Evolutionary conservation across 805 yeast species (phyloP).

Genomic region (Candida sanyiensis): DNA sequence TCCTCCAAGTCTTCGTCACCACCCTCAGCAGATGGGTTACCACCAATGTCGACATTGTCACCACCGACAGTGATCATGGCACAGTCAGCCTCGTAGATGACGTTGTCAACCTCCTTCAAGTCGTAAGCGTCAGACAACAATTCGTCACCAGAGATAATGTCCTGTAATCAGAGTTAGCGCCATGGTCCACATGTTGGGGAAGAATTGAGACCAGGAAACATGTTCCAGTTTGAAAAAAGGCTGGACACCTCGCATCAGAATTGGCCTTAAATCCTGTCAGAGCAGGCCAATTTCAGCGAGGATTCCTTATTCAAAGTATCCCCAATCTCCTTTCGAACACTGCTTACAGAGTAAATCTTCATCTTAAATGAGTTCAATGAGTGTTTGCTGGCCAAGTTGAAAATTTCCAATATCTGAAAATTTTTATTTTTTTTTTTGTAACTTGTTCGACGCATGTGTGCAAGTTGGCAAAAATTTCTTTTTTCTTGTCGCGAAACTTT

Average conservation of each 20-base stretch:
- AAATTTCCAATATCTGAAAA: too few relatives aligned
- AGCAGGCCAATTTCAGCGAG: not conserved
- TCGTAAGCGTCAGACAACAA: constrained; percentile 96
- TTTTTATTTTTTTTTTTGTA: constrained; percentile 11
- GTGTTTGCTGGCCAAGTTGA: not conserved
- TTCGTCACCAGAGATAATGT: constrained; percentile 92
- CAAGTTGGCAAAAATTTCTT: not conserved
- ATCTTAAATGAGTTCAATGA: constrained; percentile 8
- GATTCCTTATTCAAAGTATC: constrained; percentile 1
- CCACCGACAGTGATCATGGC: constrained; percentile 83
- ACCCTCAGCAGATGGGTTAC: constrained; percentile 98
- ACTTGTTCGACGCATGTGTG: too few relatives aligned
- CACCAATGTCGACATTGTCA: constrained; percentile 97
- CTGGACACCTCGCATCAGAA: too few relatives aligned
- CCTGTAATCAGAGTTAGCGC: constrained; percentile 41
- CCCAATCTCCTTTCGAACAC: not conserved
- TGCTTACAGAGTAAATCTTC: constrained; percentile 18
- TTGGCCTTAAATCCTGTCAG: too few relatives aligned
- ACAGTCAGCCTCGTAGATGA: constrained; percentile 95
- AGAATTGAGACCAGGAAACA: too few relatives aligned
- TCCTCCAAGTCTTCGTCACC: constrained; percentile 77
- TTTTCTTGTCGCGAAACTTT: not conserved
- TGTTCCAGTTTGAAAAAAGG: too few relatives aligned
- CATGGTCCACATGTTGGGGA: not conserved
- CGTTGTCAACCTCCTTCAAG: constrained; percentile 78